phyloP scores from a whole-genome alignment of 2,329 filamentous ascomycete genomes.

The Juglanconis oblonga region DNA sequence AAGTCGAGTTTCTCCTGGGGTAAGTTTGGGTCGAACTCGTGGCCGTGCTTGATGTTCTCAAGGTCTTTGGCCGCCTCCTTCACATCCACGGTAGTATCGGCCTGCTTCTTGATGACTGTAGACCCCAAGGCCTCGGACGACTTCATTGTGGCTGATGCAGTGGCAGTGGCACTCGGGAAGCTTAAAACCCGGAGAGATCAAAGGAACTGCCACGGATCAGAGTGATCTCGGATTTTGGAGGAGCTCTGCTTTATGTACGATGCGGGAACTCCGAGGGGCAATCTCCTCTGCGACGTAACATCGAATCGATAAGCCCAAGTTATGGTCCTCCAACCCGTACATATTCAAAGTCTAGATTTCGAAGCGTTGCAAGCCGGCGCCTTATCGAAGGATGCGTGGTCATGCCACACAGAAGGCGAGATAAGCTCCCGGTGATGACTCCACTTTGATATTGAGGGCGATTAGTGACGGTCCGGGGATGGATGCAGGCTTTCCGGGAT shows the following conservation, averaged over 20 bases:
- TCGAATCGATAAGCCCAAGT: background rate
- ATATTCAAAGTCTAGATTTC: background rate
- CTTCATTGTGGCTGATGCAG: background rate
- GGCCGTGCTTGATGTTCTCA: conserved; percentile 29
- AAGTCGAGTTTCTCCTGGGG: conserved; percentile 31
- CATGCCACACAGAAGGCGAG: conserved; percentile 2
- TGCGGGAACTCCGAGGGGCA: too few species aligned
- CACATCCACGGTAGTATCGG: conserved; percentile 5
- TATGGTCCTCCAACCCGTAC: background rate
- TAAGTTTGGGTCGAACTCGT: conserved; percentile 34
- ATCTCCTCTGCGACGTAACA: conserved; percentile 8
- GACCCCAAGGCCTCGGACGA: background rate
- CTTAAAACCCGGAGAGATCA: too few species aligned
- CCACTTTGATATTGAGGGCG: conserved; percentile 1
- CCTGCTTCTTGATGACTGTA: conserved; percentile 4
- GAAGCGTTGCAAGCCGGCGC: background rate
- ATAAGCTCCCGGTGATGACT: conserved; percentile 4
- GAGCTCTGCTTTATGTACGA: too few species aligned
- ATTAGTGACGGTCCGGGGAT: too few species aligned
- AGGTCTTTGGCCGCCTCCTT: conserved; percentile 20
- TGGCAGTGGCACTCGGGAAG: background rate
- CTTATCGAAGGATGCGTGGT: background rate
- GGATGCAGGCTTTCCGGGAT: too few species aligned
- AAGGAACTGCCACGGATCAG: too few species aligned
- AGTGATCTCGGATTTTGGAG: too few species aligned